Conservation (phyloP, 2,329 filamentous ascomycete genomes). For the Rutstroemia sydowiana region DNA sequence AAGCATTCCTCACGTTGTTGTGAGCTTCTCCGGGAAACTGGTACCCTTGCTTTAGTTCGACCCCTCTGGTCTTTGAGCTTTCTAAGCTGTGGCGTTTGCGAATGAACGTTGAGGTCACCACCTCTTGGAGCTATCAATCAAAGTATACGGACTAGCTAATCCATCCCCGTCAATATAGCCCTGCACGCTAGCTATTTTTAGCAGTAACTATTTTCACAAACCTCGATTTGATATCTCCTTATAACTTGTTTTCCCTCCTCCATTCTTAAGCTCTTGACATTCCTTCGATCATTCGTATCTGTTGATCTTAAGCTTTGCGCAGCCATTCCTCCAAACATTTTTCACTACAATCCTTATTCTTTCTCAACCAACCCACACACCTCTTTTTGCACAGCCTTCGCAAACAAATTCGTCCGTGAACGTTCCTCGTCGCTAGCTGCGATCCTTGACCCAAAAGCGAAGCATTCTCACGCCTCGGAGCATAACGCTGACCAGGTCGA, state of each 20-base stretch:
- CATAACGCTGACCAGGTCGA: constrained; percentile 13
- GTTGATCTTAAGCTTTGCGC: constrained; percentile 11
- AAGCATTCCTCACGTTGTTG: constrained; percentile 26
- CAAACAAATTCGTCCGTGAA: neutral
- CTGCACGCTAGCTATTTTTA: constrained; percentile 18
- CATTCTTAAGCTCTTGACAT: constrained; percentile 29
- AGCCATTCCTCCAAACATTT: constrained; percentile 30
- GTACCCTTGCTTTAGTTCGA: constrained; percentile 21
- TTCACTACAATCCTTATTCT: constrained; percentile 27
- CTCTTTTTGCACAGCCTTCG: constrained; percentile 16
- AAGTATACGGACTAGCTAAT: constrained; percentile 13
- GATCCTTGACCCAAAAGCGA: constrained; percentile 15
- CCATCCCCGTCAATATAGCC: constrained; percentile 19
- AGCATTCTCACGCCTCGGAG: constrained; percentile 25
- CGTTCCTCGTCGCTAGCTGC: no score
- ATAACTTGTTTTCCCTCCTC: constrained; percentile 26
- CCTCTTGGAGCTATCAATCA: constrained; percentile 12
- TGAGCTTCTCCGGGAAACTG: constrained; percentile 13
- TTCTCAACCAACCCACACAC: constrained; percentile 18
- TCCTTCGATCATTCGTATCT: constrained; percentile 18
- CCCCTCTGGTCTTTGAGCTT: constrained; percentile 4
- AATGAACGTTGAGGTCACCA: constrained; percentile 15
- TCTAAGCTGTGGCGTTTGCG: constrained; percentile 13
- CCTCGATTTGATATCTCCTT: constrained; percentile 15
- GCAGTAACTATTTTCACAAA: neutral